Evolutionary conservation across 2,329 filamentous ascomycete genomes (phyloP), one percentile per base, ranked within the genome.

Genomic region (Eutypa lata): DNA sequence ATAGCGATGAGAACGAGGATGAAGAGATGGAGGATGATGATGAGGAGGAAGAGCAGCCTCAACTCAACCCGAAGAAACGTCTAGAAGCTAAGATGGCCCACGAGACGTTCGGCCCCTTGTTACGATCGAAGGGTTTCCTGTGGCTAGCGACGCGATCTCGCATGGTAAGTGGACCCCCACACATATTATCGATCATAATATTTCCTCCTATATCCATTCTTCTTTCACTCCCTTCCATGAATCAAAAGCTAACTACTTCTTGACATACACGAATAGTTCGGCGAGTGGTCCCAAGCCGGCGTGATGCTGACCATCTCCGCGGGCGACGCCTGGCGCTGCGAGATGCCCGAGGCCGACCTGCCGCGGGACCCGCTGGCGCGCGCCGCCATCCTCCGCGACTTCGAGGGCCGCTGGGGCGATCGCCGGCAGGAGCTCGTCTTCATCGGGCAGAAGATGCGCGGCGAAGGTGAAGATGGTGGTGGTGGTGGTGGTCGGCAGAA

Each of bases 341-440:
- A 82, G 7, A 67, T 87, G 0, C 72, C 78, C 0, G 75, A 81
- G 2, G 73, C 75, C 24, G 73, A 78, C 2, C 81, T 78, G 2
- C 79, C 79, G 0, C 71, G 78, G 47, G 72, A 82, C 50, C 65
- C 68, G 0, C 67, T 74, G n/a, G 74, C 79, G 0, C 73, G 81
- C 33, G 71, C 71, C 7, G 76, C 80, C 0, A 74, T 81, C 13
- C 62, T 69, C 42, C 73, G 79, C 51, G 78, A 82, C 57, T 75
- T 82, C 21, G 63, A 71, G 7, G 81, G 80, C 0, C 76, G 82
- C 53, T 90, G 86, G 84, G 87, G 85, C 1, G 87, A 90, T 59
- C 76, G 87, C 1, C 75, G 87, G 2, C 87, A 90, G 64, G 87
- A 90, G 65, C 65, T 90, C 7, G 87, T 90, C 2, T 88, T 90